These are phyloP conservation scores for Trichoderma asperellum DNA, from an alignment of 2,329 filamentous ascomycete genomes.

Conservation along the genomic window DNA sequence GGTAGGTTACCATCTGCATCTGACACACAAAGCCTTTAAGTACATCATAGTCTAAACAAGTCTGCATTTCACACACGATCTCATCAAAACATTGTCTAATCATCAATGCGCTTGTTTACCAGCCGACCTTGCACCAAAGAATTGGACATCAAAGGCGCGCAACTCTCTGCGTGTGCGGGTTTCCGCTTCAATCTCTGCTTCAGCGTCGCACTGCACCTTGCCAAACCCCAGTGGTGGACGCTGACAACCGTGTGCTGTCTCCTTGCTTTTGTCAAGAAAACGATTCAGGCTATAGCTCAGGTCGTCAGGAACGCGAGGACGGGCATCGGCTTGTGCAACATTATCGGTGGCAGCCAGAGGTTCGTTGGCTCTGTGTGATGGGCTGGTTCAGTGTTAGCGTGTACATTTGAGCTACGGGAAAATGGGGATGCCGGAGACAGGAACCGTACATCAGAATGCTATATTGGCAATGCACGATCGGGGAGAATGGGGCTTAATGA, in stretches of 20 bases:
- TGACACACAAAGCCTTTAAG: neutral
- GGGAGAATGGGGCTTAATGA: neutral
- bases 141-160: neutral
- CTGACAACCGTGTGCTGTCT: neutral
- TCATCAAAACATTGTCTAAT: neutral
- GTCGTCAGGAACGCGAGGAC: neutral
- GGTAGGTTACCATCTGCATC: neutral
- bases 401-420: too few relatives aligned
- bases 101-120: neutral
- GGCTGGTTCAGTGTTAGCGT: neutral
- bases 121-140: neutral
- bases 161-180: neutral
- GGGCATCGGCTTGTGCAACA: neutral
- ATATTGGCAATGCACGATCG: neutral
- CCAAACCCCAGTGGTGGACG: neutral
- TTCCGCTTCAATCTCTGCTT: neutral
- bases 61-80: neutral
- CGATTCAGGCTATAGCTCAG: neutral
- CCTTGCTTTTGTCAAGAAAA: neutral
- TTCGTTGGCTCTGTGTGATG: neutral
- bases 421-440: too few relatives aligned
- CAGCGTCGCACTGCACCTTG: neutral
- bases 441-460: neutral
- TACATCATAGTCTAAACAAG: neutral
- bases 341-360: neutral